Conservation (phyloP, 2,329 filamentous ascomycete genomes). For the Fusarium circinatum region DNA sequence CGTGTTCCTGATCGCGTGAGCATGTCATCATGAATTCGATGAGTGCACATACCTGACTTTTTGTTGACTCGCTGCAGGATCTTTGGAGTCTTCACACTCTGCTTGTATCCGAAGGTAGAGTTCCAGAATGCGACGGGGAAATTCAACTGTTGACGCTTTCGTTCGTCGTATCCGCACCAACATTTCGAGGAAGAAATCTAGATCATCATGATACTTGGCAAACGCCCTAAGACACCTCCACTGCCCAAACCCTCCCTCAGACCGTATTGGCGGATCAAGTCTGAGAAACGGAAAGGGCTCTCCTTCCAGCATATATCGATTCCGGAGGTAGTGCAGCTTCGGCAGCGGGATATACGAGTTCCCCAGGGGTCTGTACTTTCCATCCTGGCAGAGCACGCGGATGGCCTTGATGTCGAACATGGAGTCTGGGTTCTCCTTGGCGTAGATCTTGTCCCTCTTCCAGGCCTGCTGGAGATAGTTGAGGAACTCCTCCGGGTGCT, state of each 20-base stretch:
- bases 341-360: conserved; percentile 38
- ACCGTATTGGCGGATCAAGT: conserved; percentile 27
- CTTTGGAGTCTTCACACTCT: conserved; percentile 29
- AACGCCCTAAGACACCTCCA: conserved; percentile 37
- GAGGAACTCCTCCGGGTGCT: conserved; percentile 35
- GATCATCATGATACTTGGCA: conserved; percentile 28
- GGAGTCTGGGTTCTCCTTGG: conserved; percentile 34
- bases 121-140: conserved; percentile 38
- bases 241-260: conserved; percentile 28
- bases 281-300: conserved; percentile 40
- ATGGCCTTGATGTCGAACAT: conserved; percentile 36
- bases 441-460: conserved; percentile 38
- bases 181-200: conserved; percentile 41
- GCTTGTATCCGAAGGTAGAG: conserved; percentile 40
- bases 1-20: conserved; percentile 11
- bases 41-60: conserved; percentile 37
- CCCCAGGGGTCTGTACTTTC: conserved; percentile 29
- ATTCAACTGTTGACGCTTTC: conserved; percentile 32
- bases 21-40: not conserved
- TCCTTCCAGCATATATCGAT: conserved; percentile 38
- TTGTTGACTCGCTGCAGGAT: conserved; percentile 11
- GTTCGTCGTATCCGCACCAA: conserved; percentile 25
- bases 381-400: conserved; percentile 31
- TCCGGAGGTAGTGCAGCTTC: conserved; percentile 40
- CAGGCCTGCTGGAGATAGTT: conserved; percentile 38